Percentiles rank a stretch among this genome's conserved stretches.
Conservation (phyloP, 2,329 filamentous ascomycete species). For the Penicillium rolfsii region DNA sequence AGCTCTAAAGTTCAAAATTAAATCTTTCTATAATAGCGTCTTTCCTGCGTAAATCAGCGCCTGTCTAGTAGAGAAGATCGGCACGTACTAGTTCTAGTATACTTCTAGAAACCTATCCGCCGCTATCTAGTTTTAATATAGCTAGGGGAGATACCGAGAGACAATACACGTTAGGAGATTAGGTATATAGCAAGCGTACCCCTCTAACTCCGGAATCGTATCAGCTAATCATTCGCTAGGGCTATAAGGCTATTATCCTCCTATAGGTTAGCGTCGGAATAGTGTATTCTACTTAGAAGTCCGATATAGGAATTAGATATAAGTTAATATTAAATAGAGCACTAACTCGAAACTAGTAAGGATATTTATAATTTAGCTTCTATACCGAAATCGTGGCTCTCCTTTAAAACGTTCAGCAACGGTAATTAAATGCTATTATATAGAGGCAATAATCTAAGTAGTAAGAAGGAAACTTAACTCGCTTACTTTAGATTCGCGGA, state of each 20-base stretch:
- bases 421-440: no score
- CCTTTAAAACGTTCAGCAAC: no score
- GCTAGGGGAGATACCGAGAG: neutral
- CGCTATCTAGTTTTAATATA: neutral
- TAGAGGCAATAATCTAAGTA: no score
- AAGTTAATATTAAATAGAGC: no score
- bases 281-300: no score
- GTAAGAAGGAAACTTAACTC: no score
- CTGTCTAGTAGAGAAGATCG: neutral
- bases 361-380: no score
- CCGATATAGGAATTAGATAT: no score
- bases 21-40: neutral
- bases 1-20: neutral
- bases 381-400: no score
- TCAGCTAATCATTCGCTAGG: neutral
- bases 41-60: neutral
- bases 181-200: neutral
- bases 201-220: neutral
- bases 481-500: no score
- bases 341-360: no score
- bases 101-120: constrained; percentile 1
- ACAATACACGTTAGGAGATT: neutral
- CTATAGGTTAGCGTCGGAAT: neutral
- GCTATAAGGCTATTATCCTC: neutral
- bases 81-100: neutral